Evolutionary conservation across 2,329 filamentous ascomycete species (phyloP), one percentile per base, ranked within the genome.

Genomic region (Colletotrichum plurivorum): DNA sequence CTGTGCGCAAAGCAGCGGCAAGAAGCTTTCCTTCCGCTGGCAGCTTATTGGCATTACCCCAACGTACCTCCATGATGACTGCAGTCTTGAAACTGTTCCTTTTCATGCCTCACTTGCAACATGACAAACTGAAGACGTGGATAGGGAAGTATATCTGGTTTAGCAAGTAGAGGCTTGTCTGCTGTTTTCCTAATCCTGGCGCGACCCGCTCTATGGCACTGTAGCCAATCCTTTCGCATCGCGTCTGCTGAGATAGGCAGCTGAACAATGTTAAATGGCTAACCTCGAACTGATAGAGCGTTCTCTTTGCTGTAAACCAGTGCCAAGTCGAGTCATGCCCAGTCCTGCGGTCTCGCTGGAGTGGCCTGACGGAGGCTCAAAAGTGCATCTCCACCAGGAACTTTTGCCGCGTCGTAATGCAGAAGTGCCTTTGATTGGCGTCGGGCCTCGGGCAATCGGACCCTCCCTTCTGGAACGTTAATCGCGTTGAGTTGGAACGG

Each of bases 401-500:
- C 62, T 69, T 66, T 56, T 61, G 62, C 62, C 49, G 43, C 55
- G 31, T 55, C 43, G 43, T 49, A 18, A 13, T 25, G 22, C 66
- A 69, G 18, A 69, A 69, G 66, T 69, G 41, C 66, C 43, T 16
- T 46, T 18, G 27, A 57, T 20, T 31, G 39, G 36, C 62, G 54
- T 36, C 46, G 41, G 41, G 16, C 52, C 45, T 56, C 59, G 52
- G 59, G 36, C 15, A 63, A 18, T 20, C 16, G 60, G 18, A 49
- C 54, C 4, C 12, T 68, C 54, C 4, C 12, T 68, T 48, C 12
- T 52, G 27, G 48, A n/a, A 41, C 15, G 16, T 7, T 6, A n/a
- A n/a, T 43, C 41, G 41, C 41, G 5, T 43, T 43, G 41, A 13
- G 41, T 36, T 36, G 31, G 4, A 10, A 36, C 9, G 10, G 8